phyloP scores from a whole-genome alignment of 2,329 filamentous ascomycete genomes.

The Fusarium foetens region DNA sequence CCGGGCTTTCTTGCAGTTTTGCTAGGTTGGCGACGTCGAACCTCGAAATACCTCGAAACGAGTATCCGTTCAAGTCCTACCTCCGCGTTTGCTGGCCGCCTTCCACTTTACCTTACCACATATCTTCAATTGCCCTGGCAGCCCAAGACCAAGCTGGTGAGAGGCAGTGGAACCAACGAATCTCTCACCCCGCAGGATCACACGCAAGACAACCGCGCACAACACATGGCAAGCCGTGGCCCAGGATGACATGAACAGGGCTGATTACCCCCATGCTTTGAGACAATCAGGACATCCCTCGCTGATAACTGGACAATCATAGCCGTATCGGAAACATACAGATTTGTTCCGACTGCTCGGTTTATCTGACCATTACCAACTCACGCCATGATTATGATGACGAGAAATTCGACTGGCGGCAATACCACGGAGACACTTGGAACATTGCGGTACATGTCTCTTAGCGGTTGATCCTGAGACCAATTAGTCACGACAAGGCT shows the following conservation, averaged over 20 bases:
- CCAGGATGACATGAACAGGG: slow-evolving; percentile 25
- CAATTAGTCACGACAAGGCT: slow-evolving; percentile 12
- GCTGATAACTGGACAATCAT: slow-evolving; percentile 18
- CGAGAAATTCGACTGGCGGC: slow-evolving; percentile 23
- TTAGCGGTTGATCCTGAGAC: slow-evolving; percentile 19
- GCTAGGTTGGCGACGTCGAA: slow-evolving; percentile 27
- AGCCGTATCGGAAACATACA: slow-evolving; percentile 15
- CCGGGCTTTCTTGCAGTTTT: slow-evolving; percentile 8
- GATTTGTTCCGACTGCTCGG: slow-evolving; percentile 7
- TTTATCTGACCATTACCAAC: slow-evolving; percentile 29
- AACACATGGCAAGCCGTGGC: slow-evolving; percentile 25
- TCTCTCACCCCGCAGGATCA: slow-evolving; percentile 34
- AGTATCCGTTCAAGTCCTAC: slow-evolving; percentile 14
- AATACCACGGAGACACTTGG: slow-evolving; percentile 28
- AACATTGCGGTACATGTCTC: not conserved
- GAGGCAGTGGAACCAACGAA: slow-evolving; percentile 34
- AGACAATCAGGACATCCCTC: slow-evolving; percentile 2
- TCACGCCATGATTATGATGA: slow-evolving; percentile 40
- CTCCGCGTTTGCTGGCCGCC: slow-evolving; percentile 25
- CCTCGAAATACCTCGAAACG: slow-evolving; percentile 1
- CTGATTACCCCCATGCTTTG: slow-evolving; percentile 19
- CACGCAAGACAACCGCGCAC: slow-evolving; percentile 26
- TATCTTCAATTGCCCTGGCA: slow-evolving; percentile 22
- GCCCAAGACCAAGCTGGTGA: slow-evolving; percentile 8
- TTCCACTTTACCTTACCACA: slow-evolving; percentile 15